Evolutionary conservation across 192 early-diverging fungal species (phyloP), one percentile per base, ranked within the genome.

Genomic region (Jimgerdemannia lactiflua): DNA sequence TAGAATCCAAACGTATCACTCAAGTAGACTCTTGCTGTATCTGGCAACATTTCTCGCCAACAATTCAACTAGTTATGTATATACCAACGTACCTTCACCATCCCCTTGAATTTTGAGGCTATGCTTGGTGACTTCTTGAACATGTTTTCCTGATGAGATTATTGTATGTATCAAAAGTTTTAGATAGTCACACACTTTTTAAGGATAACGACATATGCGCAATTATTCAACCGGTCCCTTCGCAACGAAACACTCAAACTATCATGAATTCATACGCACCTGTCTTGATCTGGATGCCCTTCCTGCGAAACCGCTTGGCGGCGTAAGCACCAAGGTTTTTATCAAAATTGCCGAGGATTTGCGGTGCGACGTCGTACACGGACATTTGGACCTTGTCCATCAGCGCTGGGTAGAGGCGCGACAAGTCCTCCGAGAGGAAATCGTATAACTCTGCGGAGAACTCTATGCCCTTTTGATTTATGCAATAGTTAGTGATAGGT

Each of bases 401-500:
- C 40, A 96, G 78, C 3, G 80, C 66, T 6, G 93, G 94, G 76
- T 94, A 96, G 39, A 93, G 80, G 72, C 90, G 83, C 64, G 89
- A 84, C 74, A 95, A 83, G 78, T 96, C 94, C 75, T 96, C 93
- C 11, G 88, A 82, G 75, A 97, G 86, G 72, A 97, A 93, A 80
- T 97, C 95, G 75, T 89, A 90, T 75, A 95, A 78, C 78, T 94
- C 93, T 20, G 86, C 89, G 17, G 91, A 89, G 65, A 89, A 92
- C 77, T 93, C 92, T 39, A 92, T 84, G 20, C 92, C 91, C 84
- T 85, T 59, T 59, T 14, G 29, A 29, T 29, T 29, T 29, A 29
- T 29, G 29, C 29, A 29, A 29, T 29, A 29, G 29, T 29, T 29
- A 29, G 1, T 29, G 29, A 29, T 29, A 29, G 29, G 29, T 29